Evolutionary conservation across 2,329 filamentous ascomycete species (phyloP), one percentile per base, ranked within the genome.

Genomic region (Neonectria coccinea): DNA sequence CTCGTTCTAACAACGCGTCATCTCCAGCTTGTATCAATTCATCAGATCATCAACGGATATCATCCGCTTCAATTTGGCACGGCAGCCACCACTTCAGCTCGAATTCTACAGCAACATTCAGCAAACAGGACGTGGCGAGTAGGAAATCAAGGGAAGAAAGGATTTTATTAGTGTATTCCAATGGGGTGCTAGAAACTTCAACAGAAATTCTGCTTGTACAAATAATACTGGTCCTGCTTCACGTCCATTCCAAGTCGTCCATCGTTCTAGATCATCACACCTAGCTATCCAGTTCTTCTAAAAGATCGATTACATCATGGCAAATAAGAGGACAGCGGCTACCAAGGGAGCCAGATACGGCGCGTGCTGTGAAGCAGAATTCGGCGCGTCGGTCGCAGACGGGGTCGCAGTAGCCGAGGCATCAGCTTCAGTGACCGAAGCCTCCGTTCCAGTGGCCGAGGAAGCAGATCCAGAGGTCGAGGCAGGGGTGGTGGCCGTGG

Each of bases 341-440:
- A 53, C 56, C 25, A 66, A 20, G 6, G 27, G 11, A 27, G n/a
- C 27, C n/a, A 70, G 33, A 3, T 52, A 62, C 2, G 69, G 69
- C 4, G 56, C 50, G 41, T 68, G 33, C 2, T 62, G 60, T 36
- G 58, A 36, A 2, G 69, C 69, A 25, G 58, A 47, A 31, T 68
- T 71, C 1, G 47, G 67, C 2, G 59, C 62, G 42, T 54, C 61
- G 12, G 60, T 51, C n/a, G 64, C 16, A 4, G 68, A 62, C 14
- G 31, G 22, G 36, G 54, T 8, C 22, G 12, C 33, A 16, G 39
- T 41, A 25, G 47, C 9, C 20, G 48, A n/a, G 12, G 55, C 39
- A 11, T 25, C 56, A 2, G 47, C 50, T 36, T 48, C 47, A 7
- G 56, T 29, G 14, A 59, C 42, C 7, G 67, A 50, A 4, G 59